Percentiles rank a stretch among this genome's conserved stretches.
Evolutionary conservation across 2,329 filamentous ascomycete species (phyloP).

Genomic region (Fusarium torreyae): DNA sequence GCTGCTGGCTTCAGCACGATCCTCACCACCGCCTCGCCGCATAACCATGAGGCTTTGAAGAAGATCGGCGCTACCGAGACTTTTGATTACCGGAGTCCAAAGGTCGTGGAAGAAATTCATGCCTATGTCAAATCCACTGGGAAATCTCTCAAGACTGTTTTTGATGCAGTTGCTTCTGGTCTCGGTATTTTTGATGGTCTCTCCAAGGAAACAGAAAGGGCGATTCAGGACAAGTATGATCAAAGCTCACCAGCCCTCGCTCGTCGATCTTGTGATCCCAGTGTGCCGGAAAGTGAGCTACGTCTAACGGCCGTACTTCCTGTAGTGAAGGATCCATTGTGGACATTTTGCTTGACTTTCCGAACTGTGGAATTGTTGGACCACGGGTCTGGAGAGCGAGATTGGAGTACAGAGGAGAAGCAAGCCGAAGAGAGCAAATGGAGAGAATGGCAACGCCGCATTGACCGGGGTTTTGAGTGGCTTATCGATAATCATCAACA

Average conservation of each 20-base stretch:
- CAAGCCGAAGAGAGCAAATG: not conserved
- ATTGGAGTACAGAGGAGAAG: not conserved
- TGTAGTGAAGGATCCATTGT: not conserved
- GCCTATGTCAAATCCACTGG: not conserved
- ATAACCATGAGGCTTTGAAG: conserved; percentile 12
- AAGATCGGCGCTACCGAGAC: not conserved
- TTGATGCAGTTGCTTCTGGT: conserved; percentile 12
- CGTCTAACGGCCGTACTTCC: conserved; percentile 6
- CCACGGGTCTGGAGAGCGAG: not conserved
- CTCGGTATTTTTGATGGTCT: conserved; percentile 17
- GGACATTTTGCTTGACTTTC: conserved; percentile 6
- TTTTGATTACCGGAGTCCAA: conserved; percentile 8
- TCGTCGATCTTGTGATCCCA: conserved; percentile 6
- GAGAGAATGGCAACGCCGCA: conserved; percentile 1
- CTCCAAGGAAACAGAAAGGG: not conserved
- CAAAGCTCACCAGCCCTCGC: conserved; percentile 8
- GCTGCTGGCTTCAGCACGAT: conserved; percentile 23
- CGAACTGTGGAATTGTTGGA: not conserved
- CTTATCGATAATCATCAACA: conserved; percentile 2
- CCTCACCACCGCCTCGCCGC: conserved; percentile 15
- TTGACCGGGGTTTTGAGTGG: conserved; percentile 7
- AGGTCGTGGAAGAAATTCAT: not conserved
- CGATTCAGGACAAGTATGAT: not conserved
- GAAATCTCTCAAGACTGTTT: not conserved
- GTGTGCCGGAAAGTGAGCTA: not conserved